phyloP scores from a whole-genome alignment of 257 asterid species.

The Echites panduratus region DNA sequence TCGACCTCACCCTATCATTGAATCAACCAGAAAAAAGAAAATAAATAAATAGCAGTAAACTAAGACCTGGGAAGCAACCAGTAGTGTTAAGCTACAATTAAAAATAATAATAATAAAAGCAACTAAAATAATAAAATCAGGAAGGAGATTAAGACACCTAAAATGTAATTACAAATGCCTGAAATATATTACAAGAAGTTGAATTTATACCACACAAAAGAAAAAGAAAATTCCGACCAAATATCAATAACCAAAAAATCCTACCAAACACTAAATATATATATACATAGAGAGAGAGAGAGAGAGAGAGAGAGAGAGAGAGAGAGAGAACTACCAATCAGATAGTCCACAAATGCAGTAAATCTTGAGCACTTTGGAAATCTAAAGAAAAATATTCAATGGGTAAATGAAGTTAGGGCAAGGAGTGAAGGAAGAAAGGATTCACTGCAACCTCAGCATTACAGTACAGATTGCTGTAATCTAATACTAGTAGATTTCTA shows the following conservation, averaged over 20 bases:
- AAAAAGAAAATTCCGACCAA: too few relatives aligned
- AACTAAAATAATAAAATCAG: not conserved
- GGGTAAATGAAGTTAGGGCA: conserved; percentile 1
- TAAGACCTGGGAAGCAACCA: too few relatives aligned
- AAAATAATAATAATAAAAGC: not conserved
- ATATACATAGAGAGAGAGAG: not conserved
- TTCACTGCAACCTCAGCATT: not conserved
- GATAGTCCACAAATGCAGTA: conserved; percentile 15
- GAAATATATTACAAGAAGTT: too few relatives aligned
- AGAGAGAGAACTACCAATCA: conserved; percentile 32
- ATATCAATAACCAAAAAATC: too few relatives aligned
- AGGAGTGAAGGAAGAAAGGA: not conserved
- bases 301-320: not conserved
- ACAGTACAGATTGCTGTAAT: too few relatives aligned
- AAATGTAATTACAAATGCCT: too few relatives aligned
- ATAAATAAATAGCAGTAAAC: not conserved
- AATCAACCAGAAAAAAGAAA: not conserved
- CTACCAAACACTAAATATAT: not conserved
- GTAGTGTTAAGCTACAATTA: too few relatives aligned
- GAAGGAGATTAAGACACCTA: not conserved
- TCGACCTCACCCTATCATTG: not conserved
- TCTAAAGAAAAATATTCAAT: not conserved
- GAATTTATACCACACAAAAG: not conserved
- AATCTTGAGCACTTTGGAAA: conserved; percentile 14
- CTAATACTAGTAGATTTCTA: not conserved